phyloP scores from a whole-genome alignment of 768 basidiomycete species.

The Mrakia blollopis region DNA sequence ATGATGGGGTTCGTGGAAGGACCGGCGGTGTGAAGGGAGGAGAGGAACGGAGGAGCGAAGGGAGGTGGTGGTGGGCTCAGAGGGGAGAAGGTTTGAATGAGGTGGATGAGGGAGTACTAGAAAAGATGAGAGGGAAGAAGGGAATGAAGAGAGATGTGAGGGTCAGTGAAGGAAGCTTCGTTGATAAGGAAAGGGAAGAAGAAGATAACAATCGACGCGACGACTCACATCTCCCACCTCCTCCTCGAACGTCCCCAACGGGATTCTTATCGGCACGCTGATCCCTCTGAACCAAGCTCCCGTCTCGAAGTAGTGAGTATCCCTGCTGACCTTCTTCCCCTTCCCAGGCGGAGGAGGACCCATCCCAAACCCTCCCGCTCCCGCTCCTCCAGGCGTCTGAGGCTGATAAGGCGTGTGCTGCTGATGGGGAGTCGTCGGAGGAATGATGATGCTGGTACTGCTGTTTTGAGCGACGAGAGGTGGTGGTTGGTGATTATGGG shows the following conservation, averaged over 20 bases:
- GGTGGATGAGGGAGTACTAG: constrained; percentile 85
- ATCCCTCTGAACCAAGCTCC: constrained; percentile 73
- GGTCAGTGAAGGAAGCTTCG: background rate
- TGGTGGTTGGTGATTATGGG: background rate
- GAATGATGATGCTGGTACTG: background rate
- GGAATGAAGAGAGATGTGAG: background rate
- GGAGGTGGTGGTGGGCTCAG: constrained; percentile 48
- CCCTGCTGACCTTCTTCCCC: constrained; percentile 51
- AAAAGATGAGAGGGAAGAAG: background rate
- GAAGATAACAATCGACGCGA: too few relatives aligned
- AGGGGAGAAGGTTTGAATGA: constrained; percentile 76
- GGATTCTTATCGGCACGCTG: constrained; percentile 82
- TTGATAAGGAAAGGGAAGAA: too few relatives aligned
- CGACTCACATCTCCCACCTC: constrained; percentile 89
- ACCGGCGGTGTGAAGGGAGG: constrained; percentile 90
- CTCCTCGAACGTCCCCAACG: constrained; percentile 79
- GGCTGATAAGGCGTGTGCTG: constrained; percentile 4
- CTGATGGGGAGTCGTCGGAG: constrained; percentile 4
- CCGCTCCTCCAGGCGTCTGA: background rate
- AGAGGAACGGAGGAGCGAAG: constrained; percentile 60
- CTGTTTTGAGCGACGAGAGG: background rate
- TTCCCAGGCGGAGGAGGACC: constrained; percentile 31
- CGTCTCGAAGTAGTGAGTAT: constrained; percentile 92
- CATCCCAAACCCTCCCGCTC: background rate
- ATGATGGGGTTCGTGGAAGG: constrained; percentile 87